Conservation (phyloP, 2,329 filamentous ascomycete genomes). For the Dactylonectria macrodidyma region DNA sequence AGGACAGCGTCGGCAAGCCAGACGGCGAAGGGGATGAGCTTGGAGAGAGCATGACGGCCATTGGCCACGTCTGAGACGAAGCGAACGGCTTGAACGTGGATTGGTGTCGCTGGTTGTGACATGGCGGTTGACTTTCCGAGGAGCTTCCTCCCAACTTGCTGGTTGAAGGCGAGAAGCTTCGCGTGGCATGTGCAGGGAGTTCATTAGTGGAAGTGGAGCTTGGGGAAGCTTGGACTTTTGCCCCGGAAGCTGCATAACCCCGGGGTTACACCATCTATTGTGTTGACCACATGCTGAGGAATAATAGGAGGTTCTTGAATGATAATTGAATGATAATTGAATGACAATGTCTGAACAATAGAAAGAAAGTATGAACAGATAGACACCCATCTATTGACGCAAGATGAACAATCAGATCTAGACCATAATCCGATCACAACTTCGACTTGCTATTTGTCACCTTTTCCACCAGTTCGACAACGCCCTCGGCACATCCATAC, state of each 20-base stretch:
- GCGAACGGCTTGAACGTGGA: slow-evolving; percentile 46
- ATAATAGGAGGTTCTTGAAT: no score
- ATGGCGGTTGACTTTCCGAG: slow-evolving; percentile 41
- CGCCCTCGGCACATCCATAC: slow-evolving; percentile 79
- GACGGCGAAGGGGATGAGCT: slow-evolving; percentile 71
- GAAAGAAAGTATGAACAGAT: not conserved
- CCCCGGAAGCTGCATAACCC: slow-evolving; percentile 48
- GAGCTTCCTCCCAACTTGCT: slow-evolving; percentile 18
- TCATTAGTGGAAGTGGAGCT: slow-evolving; percentile 35
- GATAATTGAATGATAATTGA: not conserved
- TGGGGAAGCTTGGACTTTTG: slow-evolving; percentile 31
- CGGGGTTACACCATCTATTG: slow-evolving; percentile 4
- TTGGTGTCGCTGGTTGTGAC: slow-evolving; percentile 45
- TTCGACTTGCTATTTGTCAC: slow-evolving; percentile 57
- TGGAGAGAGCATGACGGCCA: slow-evolving; percentile 65
- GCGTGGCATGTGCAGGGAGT: slow-evolving; percentile 26
- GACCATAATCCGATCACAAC: slow-evolving; percentile 41
- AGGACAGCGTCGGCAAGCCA: slow-evolving; percentile 80
- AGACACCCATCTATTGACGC: no score
- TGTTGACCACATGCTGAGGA: not conserved
- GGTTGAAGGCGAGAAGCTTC: slow-evolving; percentile 36
- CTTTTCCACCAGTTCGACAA: slow-evolving; percentile 77
- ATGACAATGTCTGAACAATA: not conserved
- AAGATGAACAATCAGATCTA: not conserved
- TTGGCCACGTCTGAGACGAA: slow-evolving; percentile 61